These are phyloP conservation scores for Aspergillus sclerotioniger DNA, from an alignment of 495 filamentous ascomycete species.

Conservation along the genomic window DNA sequence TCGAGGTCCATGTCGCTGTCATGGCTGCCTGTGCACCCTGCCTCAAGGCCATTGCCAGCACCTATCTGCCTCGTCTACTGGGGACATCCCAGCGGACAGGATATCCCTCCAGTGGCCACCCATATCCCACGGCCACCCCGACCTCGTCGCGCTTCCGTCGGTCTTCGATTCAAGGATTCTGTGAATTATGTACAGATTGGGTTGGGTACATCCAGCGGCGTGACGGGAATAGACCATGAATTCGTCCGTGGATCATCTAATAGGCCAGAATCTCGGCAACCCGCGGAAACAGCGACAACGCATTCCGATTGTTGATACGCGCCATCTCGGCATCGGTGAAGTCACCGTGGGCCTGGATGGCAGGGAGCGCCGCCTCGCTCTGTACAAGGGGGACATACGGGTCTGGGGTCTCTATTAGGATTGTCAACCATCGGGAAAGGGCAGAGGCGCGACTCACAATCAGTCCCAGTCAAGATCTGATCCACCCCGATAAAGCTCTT, in stretches of 20 bases:
- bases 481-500: constrained; percentile 19
- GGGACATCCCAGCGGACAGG: not conserved
- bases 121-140: not conserved
- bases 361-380: constrained; percentile 6
- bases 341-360: constrained; percentile 18
- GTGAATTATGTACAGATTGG: too few relatives aligned
- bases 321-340: constrained; percentile 18
- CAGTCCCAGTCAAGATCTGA: constrained; percentile 18
- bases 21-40: constrained; percentile 41
- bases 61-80: not conserved
- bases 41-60: not conserved
- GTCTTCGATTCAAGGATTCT: not conserved
- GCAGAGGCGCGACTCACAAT: constrained; percentile 16
- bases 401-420: constrained; percentile 11
- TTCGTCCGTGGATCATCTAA: too few relatives aligned
- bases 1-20: constrained; percentile 55
- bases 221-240: too few relatives aligned
- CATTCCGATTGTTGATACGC: constrained; percentile 18
- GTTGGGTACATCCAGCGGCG: too few relatives aligned
- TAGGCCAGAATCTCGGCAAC: constrained; percentile 5
- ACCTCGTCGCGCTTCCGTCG: not conserved
- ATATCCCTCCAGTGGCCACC: not conserved
- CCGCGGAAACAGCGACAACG: constrained; percentile 19
- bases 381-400: constrained; percentile 19
- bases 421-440: not conserved